These are phyloP conservation scores for Penicillium sp. DNA, from an alignment of 2,329 filamentous ascomycete genomes.

Conservation along the genomic window DNA sequence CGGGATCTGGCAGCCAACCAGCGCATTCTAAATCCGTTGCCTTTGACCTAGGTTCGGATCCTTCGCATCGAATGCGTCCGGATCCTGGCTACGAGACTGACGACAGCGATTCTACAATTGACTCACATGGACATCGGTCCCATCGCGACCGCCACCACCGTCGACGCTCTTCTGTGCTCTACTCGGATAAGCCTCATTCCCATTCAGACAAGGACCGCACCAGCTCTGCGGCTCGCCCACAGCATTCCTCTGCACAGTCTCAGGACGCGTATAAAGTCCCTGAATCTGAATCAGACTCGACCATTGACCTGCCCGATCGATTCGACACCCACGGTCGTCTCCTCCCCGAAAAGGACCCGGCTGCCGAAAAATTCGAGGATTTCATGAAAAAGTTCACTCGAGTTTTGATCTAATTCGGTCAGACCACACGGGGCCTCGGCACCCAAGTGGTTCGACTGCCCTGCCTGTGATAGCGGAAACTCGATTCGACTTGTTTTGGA, in stretches of 20 bases:
- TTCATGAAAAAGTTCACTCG: conserved; percentile 34
- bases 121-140: conserved; percentile 7
- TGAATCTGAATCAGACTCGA: conserved; percentile 42
- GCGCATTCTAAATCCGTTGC: conserved; percentile 33
- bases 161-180: conserved; percentile 26
- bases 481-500: too few relatives aligned
- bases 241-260: not conserved
- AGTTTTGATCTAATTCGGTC: conserved; percentile 27
- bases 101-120: conserved; percentile 41
- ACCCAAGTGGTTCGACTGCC: too few relatives aligned
- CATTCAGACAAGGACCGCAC: conserved; percentile 7
- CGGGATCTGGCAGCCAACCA: conserved; percentile 26
- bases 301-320: conserved; percentile 44
- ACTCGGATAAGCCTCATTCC: conserved; percentile 13
- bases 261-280: conserved; percentile 7
- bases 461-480: too few relatives aligned
- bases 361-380: conserved; percentile 36
- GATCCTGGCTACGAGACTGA: conserved; percentile 44
- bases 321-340: conserved; percentile 44
- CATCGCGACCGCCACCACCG: conserved; percentile 24
- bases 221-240: conserved; percentile 5
- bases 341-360: conserved; percentile 33
- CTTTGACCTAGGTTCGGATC: conserved; percentile 28
- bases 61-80: conserved; percentile 1
- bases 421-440: too few relatives aligned